These are phyloP conservation scores for Mimosa pudica DNA, from an alignment of 306 rosid genomes.

Conservation along the genomic window DNA sequence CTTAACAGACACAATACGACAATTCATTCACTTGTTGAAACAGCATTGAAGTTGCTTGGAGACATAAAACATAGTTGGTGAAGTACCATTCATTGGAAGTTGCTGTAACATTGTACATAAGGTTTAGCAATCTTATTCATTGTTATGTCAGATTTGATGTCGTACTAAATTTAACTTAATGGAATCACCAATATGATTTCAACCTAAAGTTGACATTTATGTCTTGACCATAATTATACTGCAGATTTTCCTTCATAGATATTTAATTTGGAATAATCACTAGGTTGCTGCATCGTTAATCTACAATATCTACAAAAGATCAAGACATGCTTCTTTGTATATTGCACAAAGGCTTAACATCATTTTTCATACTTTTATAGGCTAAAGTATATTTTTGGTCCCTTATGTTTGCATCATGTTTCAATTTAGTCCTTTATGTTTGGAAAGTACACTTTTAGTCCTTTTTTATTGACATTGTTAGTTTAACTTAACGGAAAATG, in stretches of 20 bases:
- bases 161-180: conserved; percentile 3
- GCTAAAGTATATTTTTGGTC: too few species aligned
- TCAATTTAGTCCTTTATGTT: too few species aligned
- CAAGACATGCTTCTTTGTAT: not conserved
- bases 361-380: not conserved
- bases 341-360: not conserved
- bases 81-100: conserved; percentile 1
- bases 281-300: conserved; percentile 2
- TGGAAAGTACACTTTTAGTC: too few species aligned
- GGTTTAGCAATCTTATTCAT: conserved; percentile 24
- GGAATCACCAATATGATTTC: not conserved
- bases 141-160: conserved; percentile 27
- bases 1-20: conserved; percentile 71
- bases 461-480: too few species aligned
- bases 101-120: conserved; percentile 25
- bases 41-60: conserved; percentile 59
- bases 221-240: not conserved
- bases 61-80: conserved; percentile 20
- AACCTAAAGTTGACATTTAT: not conserved
- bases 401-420: too few species aligned
- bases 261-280: not conserved
- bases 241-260: conserved; percentile 1
- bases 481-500: too few species aligned
- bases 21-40: conserved; percentile 77
- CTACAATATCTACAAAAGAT: not conserved